phyloP scores from a whole-genome alignment of 768 basidiomycete species.

The Mycena rosella region DNA sequence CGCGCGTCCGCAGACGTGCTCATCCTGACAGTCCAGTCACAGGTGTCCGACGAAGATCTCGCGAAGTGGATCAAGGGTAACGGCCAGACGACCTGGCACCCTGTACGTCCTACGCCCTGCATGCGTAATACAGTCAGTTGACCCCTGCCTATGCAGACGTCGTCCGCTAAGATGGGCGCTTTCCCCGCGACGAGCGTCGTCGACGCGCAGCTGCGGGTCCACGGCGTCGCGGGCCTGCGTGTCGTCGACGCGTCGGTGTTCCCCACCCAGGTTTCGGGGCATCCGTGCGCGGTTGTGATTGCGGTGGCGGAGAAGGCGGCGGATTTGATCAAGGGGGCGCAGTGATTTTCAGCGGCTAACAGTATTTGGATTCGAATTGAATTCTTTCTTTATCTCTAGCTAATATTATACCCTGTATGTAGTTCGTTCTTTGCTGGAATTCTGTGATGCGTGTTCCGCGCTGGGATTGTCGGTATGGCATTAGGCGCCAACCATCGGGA shows the following conservation, averaged over 20 bases:
- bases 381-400: too few relatives aligned
- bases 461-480: too few relatives aligned
- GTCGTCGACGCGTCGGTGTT: constrained; percentile 40
- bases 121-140: too few relatives aligned
- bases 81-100: constrained; percentile 33
- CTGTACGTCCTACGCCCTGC: too few relatives aligned
- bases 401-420: too few relatives aligned
- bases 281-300: constrained; percentile 35
- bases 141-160: constrained; percentile 28
- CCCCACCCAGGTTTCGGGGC: constrained; percentile 36
- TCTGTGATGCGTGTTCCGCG: too few relatives aligned
- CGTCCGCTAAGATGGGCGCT: constrained; percentile 38
- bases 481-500: too few relatives aligned
- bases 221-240: constrained; percentile 38
- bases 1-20: neutral
- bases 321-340: constrained; percentile 26
- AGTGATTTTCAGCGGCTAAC: constrained; percentile 4
- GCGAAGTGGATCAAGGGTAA: constrained; percentile 27
- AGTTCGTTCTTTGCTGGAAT: too few relatives aligned
- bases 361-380: too few relatives aligned
- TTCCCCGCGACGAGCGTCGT: constrained; percentile 36
- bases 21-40: neutral
- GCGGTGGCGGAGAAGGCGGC: constrained; percentile 30
- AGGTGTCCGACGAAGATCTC: constrained; percentile 23
- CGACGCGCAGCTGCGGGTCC: constrained; percentile 35